phyloP scores from a whole-genome alignment of 768 basidiomycete species.

The Boletus sp. region DNA sequence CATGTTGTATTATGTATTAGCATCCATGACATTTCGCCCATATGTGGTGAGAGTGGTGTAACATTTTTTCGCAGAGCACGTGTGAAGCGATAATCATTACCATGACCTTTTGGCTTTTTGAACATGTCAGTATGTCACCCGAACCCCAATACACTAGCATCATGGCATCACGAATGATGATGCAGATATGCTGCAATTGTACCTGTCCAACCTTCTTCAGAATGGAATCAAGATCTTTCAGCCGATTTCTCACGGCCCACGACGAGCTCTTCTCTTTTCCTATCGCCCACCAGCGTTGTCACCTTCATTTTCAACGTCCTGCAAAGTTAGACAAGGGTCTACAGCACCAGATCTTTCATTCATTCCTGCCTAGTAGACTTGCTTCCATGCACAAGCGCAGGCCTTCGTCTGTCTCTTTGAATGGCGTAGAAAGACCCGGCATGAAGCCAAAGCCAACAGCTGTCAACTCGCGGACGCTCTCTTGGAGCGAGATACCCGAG shows the following conservation, averaged over 20 bases:
- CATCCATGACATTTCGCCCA: neutral
- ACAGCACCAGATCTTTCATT: neutral
- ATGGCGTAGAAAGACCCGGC: conserved; percentile 5
- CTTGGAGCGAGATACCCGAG: conserved; percentile 58
- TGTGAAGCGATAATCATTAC: conserved; percentile 21
- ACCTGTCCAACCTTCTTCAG: conserved; percentile 20
- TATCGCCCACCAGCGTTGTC: neutral
- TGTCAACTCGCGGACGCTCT: conserved; percentile 29
- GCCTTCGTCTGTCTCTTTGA: neutral
- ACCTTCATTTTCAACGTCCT: conserved; percentile 3
- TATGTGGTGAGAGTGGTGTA: neutral
- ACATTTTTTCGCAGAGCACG: conserved; percentile 10
- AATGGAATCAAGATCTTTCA: conserved; percentile 27
- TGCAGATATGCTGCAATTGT: conserved; percentile 12
- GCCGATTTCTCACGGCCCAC: conserved; percentile 14
- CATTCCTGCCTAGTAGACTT: neutral
- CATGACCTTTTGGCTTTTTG: conserved; percentile 9
- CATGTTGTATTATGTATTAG: neutral
- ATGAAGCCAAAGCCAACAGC: neutral
- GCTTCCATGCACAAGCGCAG: conserved; percentile 18
- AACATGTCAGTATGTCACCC: conserved; percentile 16
- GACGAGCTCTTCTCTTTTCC: neutral
- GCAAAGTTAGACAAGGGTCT: neutral
- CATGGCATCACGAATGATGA: neutral
- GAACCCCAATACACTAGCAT: conserved; percentile 8